Evolutionary conservation across 371 early-diverging fungal genomes (phyloP), one percentile per base, ranked within the genome.

Genomic region (Mucor plumbeus): DNA sequence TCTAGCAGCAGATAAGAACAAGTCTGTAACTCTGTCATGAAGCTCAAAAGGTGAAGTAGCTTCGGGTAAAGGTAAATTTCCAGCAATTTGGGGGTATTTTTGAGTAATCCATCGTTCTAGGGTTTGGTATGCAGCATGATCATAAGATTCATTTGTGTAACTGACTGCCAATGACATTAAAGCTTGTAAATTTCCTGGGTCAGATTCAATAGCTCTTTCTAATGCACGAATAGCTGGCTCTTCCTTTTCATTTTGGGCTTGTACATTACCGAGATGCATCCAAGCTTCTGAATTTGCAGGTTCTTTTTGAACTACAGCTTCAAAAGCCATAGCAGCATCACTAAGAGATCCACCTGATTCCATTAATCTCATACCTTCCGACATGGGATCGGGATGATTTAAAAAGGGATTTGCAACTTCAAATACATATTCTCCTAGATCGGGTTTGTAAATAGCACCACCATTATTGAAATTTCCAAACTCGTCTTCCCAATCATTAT

Each of bases 221-320:
- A 95, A 73, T 3, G 95, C 93, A 26, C 90, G 87, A 56, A 95
- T 93, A 5, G 95, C 94, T 10, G 91, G 90, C 19, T 84, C 87
- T 64, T 95, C 95, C 73, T 92, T 93, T 77, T 95, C 95, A 68
- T 94, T 94, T 65, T 95, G 94, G 36, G 92, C 92, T 62, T 95
- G 95, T 7, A 82, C 83, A 54, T 87, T 87, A 38, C 95, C 95
- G 0, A 95, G 83, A 67, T 88, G 79, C 78, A 85, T 86, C 95
- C 95, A 95, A 0, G 91, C 91, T 33, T 80, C 81, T 4, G 93
- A 88, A 69, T 93, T 86, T 50, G 60, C 48, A 3, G 90, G 90
- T 39, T 94, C 87, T 38, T 80, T 75, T 70, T 93, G 92, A 2
- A 93, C 91, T 14, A 83, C 88, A 0, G 94, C 94, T 75, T 95